Base-by-base conservation (phyloP, 148 eudicot species). In the Nepenthes mirabilis region DNA sequence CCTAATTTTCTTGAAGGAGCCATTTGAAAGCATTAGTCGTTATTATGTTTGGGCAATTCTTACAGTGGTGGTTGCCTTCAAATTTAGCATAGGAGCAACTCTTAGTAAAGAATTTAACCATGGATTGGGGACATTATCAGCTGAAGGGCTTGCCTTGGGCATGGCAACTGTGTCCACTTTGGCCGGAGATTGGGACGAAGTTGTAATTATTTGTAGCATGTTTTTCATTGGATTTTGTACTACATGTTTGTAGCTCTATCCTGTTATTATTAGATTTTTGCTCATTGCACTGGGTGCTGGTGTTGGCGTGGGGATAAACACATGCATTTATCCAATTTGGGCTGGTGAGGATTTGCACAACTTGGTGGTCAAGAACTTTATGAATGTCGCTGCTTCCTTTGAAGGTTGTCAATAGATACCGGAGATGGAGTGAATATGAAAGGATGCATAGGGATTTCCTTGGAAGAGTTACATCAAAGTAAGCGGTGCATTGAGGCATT, bases 281-380 rank as follows among this genome's bases (percentile, higher is more conserved):
- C 71, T 84, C 9, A 84, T 84, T 74, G 90, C 78, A 12, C 74
- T 79, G 56, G 90, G 90, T 5, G 90, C 84, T 33, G 77, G 56
- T 49, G 75, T 84, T 60, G 77, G 87, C 70, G 61, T 84, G 62
- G 58, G 64, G 60, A 52, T 84, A 57, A 84, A 82, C 71, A 65
- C 80, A 4, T 81, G 75, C 65, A 56, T 82, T 57, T 84, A 79
- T 65, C 90, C 90, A 36, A 84, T 84, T 66, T 84, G 90, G 90
- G 80, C 90, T 53, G 90, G 90, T 11, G 90, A 84, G 64, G 90
- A 84, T 75, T 73, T 84, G 75, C 90, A 84, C 70, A 84, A 84
- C 62, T 58, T 82, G 57, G 84, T 84, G 6, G 90, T 79, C 13
- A 84, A 84, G 53, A 84, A 84, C 52, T 84, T 84, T 65, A 75